phyloP scores from a whole-genome alignment of 1,139 yeast species.

The Petasospora fabianii region DNA sequence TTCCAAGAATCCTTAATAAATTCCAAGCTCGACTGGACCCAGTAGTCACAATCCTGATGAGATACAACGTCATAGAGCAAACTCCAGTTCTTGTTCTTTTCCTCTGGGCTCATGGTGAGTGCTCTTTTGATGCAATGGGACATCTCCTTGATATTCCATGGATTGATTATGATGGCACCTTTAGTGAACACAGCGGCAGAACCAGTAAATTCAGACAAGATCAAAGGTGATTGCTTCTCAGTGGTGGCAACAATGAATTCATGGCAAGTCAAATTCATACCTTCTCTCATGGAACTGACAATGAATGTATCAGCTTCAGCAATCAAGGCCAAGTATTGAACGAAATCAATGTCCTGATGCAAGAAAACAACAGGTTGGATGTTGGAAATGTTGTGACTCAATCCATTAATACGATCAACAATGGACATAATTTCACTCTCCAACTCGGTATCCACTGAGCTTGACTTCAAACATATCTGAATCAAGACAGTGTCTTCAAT shows the following conservation, averaged over 20 bases:
- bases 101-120: conserved; percentile 58
- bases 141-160: conserved; percentile 78
- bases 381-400: conserved; percentile 67
- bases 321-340: conserved; percentile 82
- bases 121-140: conserved; percentile 59
- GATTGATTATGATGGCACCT: conserved; percentile 80
- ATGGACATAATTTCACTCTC: conserved; percentile 73
- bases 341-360: conserved; percentile 84
- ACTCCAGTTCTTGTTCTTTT: conserved; percentile 60
- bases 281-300: conserved; percentile 91
- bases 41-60: conserved; percentile 65
- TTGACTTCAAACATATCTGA: conserved; percentile 70
- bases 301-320: conserved; percentile 85
- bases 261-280: conserved; percentile 94
- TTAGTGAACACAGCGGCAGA: conserved; percentile 73
- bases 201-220: conserved; percentile 92
- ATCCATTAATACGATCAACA: conserved; percentile 80
- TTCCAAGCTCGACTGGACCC: conserved; percentile 63
- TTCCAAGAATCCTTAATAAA: conserved; percentile 60
- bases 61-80: conserved; percentile 54
- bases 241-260: conserved; percentile 81
- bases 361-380: conserved; percentile 83
- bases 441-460: conserved; percentile 46
- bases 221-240: conserved; percentile 72
- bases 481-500: conserved; percentile 69